Base-by-base conservation (phyloP, 2,329 filamentous ascomycete species). In the Calonectria crousiana region DNA sequence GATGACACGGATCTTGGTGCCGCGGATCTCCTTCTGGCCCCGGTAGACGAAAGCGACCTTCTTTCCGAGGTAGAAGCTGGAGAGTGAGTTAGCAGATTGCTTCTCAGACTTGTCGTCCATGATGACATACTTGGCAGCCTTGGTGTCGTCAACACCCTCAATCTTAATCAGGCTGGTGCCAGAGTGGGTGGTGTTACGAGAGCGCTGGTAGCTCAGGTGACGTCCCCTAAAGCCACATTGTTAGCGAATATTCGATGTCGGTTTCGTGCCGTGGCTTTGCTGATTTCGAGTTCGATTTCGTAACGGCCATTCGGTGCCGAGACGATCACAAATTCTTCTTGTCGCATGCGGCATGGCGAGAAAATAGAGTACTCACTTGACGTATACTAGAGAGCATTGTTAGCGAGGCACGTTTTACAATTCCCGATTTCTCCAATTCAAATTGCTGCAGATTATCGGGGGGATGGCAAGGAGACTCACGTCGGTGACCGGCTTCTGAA, bases 1-100 rank as follows among this genome's bases (percentile, higher is more conserved):
- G 91, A 98, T 98, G 83, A 98, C 94, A 86, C 96, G 93, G 90
- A 98, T 97, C 94, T 98, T 98, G 88, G 95, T 96, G 87, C 97
- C 97, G 85, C 96, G 95, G 86, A 98, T 92, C 91, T 98, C 95
- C 90, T 93, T 96, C 89, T 95, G 93, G 83, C 93, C 96, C 86
- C 96, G 95, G 93, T 98, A 99, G 89, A 99, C 95, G 89, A 95
- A 99, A 87, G 97, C 97, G 87, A 98, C 93, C 91, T 96, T 96
- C 94, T 99, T 99, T 90, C 97, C 97, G 81, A 95, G 91, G 91
- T 99, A 99, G 94, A 98, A 98, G 90, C 90, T 91, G 82, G 74
- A 47, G 75, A 76, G 47, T 49, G 51, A 67, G 62, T 84, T 81
- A 84, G 82, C 77, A 78, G 70, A 44, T 49, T 68, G 65, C 60